phyloP scores from a whole-genome alignment of 2,329 filamentous ascomycete genomes.

The Clonostachys chloroleuca region DNA sequence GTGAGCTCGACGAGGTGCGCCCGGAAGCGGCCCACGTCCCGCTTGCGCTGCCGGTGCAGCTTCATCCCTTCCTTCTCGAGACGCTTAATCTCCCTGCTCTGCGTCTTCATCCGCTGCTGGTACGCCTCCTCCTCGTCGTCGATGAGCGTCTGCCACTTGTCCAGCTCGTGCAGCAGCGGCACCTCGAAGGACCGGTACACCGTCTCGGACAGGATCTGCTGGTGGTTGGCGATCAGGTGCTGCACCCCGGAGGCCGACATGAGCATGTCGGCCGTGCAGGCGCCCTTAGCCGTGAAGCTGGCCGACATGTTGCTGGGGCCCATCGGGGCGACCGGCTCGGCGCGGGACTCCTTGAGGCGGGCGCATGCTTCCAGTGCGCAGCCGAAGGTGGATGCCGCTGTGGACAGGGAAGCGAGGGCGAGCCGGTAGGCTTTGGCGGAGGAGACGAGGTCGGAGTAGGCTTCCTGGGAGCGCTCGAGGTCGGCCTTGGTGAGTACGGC shows the following conservation, averaged over 20 bases:
- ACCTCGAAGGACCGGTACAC: constrained; percentile 67
- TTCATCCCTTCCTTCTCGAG: constrained; percentile 63
- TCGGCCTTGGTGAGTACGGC: constrained; percentile 59
- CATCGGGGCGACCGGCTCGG: constrained; percentile 43
- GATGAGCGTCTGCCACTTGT: constrained; percentile 58
- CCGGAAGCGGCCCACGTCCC: constrained; percentile 58
- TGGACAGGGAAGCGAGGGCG: constrained; percentile 56
- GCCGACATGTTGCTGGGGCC: constrained; percentile 31
- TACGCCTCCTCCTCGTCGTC: constrained; percentile 62
- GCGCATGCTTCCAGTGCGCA: constrained; percentile 63
- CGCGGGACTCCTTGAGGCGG: constrained; percentile 62
- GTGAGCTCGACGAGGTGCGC: constrained; percentile 62
- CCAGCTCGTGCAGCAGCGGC: constrained; percentile 64
- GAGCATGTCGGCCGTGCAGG: constrained; percentile 60
- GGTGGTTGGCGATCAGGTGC: constrained; percentile 65
- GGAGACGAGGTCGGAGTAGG: constrained; percentile 57
- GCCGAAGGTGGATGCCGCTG: constrained; percentile 59
- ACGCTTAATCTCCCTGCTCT: constrained; percentile 55
- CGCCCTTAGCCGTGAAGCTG: constrained; percentile 41
- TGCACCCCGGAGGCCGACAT: constrained; percentile 61
- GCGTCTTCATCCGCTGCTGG: constrained; percentile 46
- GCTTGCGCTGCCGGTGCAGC: constrained; percentile 53
- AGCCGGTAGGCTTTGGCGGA: constrained; percentile 61
- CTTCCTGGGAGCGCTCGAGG: constrained; percentile 56
- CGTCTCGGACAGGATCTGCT: constrained; percentile 65